Evolutionary conservation across 2,329 filamentous ascomycete species (phyloP).

Genomic region (Cercospora beticola): DNA sequence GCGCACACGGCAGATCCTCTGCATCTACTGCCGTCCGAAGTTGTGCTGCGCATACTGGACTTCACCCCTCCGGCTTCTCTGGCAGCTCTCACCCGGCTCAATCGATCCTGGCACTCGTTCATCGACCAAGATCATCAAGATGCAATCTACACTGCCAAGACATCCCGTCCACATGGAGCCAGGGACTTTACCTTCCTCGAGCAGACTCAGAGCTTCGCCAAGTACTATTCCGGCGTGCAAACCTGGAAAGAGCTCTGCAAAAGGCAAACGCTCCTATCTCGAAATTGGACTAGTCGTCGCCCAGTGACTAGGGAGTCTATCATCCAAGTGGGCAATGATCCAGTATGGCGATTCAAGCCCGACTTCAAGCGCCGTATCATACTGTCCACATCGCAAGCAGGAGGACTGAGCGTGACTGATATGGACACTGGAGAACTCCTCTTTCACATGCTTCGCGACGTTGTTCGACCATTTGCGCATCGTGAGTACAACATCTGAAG

Average conservation of each 20-base stretch:
- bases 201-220: slow-evolving; percentile 33
- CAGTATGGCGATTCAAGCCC: slow-evolving; percentile 49
- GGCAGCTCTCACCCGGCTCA: slow-evolving; percentile 40
- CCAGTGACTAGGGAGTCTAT: slow-evolving; percentile 43
- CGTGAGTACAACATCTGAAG: slow-evolving; percentile 5
- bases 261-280: slow-evolving; percentile 41
- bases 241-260: slow-evolving; percentile 50
- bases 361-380: slow-evolving; percentile 51
- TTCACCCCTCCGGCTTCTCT: slow-evolving; percentile 39
- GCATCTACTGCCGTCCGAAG: slow-evolving; percentile 41
- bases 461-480: slow-evolving; percentile 47
- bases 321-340: slow-evolving; percentile 44
- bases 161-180: slow-evolving; percentile 28
- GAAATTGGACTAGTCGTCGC: slow-evolving; percentile 41
- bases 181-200: slow-evolving; percentile 39
- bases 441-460: slow-evolving; percentile 36
- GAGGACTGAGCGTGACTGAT: slow-evolving; percentile 49
- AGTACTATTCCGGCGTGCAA: slow-evolving; percentile 37
- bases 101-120: slow-evolving; percentile 44
- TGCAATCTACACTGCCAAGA: slow-evolving; percentile 44
- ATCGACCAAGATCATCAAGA: slow-evolving; percentile 47
- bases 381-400: slow-evolving; percentile 47
- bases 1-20: slow-evolving; percentile 27
- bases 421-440: slow-evolving; percentile 47
- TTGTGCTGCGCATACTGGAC: slow-evolving; percentile 45